Conservation (phyloP, 371 early-diverging fungal genomes). For the Syncephalastrum sp. region DNA sequence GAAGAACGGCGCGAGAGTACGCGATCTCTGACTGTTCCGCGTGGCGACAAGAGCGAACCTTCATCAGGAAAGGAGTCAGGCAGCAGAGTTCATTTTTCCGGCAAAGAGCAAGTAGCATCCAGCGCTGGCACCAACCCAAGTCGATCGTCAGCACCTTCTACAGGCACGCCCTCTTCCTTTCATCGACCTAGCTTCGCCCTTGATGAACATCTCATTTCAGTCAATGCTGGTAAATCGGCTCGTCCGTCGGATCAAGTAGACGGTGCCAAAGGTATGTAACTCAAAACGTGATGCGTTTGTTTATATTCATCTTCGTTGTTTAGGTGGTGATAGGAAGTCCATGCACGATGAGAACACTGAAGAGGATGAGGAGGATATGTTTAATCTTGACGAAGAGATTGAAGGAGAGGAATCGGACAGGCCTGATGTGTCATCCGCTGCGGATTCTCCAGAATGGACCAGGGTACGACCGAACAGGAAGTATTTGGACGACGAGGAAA, state of each 20-base stretch:
- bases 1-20: constrained; percentile 7
- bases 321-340: neutral
- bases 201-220: constrained; percentile 23
- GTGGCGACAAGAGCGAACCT: constrained; percentile 1
- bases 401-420: constrained; percentile 14
- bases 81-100: neutral
- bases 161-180: constrained; percentile 6
- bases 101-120: neutral
- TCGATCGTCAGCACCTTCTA: neutral
- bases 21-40: neutral
- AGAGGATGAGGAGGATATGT: constrained; percentile 23
- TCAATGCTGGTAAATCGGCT: constrained; percentile 13
- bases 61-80: constrained; percentile 4
- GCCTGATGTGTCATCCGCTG: neutral
- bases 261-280: neutral
- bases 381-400: constrained; percentile 46
- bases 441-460: constrained; percentile 6
- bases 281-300: neutral
- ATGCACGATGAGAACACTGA: constrained; percentile 5
- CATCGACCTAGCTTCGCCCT: constrained; percentile 28
- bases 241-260: neutral
- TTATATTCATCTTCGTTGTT: neutral
- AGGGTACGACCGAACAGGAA: constrained; percentile 13
- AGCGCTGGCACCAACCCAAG: neutral
- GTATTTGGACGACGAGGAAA: constrained; percentile 11